Evolutionary conservation across 495 filamentous ascomycete genomes (phyloP).

Genomic region (Hyphodiscus hymeniophilus): DNA sequence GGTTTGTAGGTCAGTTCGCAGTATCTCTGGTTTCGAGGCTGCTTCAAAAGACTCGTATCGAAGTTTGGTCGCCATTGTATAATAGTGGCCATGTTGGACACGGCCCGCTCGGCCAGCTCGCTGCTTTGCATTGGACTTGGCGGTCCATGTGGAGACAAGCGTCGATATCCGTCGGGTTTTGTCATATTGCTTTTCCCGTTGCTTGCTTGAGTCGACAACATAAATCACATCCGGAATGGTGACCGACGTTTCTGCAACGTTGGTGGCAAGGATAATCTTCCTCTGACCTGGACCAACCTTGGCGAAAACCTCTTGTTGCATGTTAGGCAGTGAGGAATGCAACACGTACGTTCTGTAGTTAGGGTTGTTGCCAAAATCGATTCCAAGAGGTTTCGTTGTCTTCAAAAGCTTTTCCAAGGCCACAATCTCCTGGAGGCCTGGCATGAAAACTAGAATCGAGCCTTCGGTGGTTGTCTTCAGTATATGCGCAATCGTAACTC

Average conservation of each 20-base stretch:
- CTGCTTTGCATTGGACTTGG: constrained; percentile 85
- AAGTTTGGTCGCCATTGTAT: constrained; percentile 75
- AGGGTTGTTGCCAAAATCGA: constrained; percentile 34
- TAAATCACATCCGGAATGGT: constrained; percentile 86
- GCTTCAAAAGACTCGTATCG: constrained; percentile 66
- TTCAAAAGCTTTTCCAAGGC: constrained; percentile 66
- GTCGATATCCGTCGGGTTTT: constrained; percentile 74
- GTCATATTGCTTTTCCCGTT: constrained; percentile 83
- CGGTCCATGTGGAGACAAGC: constrained; percentile 78
- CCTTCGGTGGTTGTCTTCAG: constrained; percentile 49
- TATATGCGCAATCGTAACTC: constrained; percentile 42
- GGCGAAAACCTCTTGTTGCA: constrained; percentile 78
- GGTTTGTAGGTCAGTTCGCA: constrained; percentile 79
- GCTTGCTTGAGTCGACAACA: constrained; percentile 87
- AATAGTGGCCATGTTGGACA: constrained; percentile 83
- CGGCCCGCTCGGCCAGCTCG: constrained; percentile 84
- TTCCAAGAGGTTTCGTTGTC: constrained; percentile 61
- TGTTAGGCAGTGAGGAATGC: constrained; percentile 79
- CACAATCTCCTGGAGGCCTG: constrained; percentile 85
- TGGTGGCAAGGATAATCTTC: constrained; percentile 87
- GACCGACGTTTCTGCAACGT: constrained; percentile 95
- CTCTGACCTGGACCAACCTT: constrained; percentile 67
- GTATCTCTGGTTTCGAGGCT: constrained; percentile 73
- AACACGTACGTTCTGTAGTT: constrained; percentile 45
- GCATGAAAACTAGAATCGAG: constrained; percentile 85